phyloP scores from a whole-genome alignment of 2,329 filamentous ascomycete species.

The Alternaria dauci region DNA sequence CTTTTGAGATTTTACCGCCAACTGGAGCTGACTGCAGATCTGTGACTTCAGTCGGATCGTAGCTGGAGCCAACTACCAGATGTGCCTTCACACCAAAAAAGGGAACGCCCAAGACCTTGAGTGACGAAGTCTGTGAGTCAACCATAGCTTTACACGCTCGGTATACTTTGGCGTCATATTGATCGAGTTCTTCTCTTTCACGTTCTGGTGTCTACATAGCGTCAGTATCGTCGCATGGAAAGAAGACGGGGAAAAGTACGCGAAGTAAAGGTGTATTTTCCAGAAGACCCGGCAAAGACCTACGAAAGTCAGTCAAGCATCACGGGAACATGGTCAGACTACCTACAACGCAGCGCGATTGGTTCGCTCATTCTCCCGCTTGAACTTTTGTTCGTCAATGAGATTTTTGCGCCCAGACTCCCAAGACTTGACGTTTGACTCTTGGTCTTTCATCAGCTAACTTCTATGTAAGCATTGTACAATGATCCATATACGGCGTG shows the following conservation, averaged over 20 bases:
- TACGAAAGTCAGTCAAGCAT: slow-evolving; percentile 18
- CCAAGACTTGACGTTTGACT: slow-evolving; percentile 69
- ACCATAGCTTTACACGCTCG: slow-evolving; percentile 67
- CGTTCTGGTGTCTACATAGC: slow-evolving; percentile 55
- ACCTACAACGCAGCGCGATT: slow-evolving; percentile 64
- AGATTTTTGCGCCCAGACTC: slow-evolving; percentile 62
- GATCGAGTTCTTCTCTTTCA: slow-evolving; percentile 63
- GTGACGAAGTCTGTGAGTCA: slow-evolving; percentile 62
- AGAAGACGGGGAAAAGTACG: slow-evolving; percentile 15
- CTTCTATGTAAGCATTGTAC: slow-evolving; percentile 12
- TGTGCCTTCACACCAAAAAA: slow-evolving; percentile 43
- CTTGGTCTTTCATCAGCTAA: slow-evolving; percentile 69
- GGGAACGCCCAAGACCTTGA: slow-evolving; percentile 61
- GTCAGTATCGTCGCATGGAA: neutral
- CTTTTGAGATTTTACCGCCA: slow-evolving; percentile 35
- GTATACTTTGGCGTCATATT: slow-evolving; percentile 70
- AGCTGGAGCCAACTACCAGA: slow-evolving; percentile 34
- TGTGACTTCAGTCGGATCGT: slow-evolving; percentile 15
- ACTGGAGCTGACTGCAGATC: slow-evolving; percentile 2
- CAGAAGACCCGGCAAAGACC: slow-evolving; percentile 40
- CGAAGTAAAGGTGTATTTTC: slow-evolving; percentile 32
- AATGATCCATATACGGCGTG: neutral
- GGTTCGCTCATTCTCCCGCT: slow-evolving; percentile 62
- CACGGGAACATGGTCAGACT: neutral
- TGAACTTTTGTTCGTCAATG: slow-evolving; percentile 59